These are phyloP conservation scores for Erigeron canadensis DNA, from an alignment of 129 eudicot genomes.

Conservation along the genomic window DNA sequence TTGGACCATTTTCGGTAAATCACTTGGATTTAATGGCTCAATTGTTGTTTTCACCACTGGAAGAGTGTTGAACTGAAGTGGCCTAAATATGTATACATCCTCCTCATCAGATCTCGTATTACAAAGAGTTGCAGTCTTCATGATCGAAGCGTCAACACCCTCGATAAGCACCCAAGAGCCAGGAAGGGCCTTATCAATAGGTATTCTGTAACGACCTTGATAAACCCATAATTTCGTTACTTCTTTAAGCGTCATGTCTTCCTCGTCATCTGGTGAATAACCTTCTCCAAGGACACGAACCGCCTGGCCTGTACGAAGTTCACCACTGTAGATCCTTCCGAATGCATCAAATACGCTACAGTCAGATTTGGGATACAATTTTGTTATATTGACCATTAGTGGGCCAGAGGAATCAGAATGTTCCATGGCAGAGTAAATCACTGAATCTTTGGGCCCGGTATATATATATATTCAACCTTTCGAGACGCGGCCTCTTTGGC, in stretches of 20 bases:
- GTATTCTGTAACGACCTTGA: conserved; percentile 95
- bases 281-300: conserved; percentile 97
- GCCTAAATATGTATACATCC: conserved; percentile 82
- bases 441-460: conserved; percentile 77
- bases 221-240: conserved; percentile 94
- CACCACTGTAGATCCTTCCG: conserved; percentile 98
- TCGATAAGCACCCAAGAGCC: conserved; percentile 99
- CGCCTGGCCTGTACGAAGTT: conserved; percentile 74
- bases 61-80: conserved; percentile 92
- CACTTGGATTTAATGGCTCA: conserved; percentile 95
- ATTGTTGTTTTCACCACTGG: conserved; percentile 99
- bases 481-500: conserved; percentile 76
- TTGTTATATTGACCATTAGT: conserved; percentile 89
- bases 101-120: conserved; percentile 71
- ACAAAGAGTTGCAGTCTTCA: conserved; percentile 98
- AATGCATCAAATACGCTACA: conserved; percentile 99
- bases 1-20: conserved; percentile 96
- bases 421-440: conserved; percentile 67
- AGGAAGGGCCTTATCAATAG: conserved; percentile 89
- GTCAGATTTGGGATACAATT: conserved; percentile 89
- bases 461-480: conserved; percentile 83
- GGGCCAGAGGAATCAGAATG: conserved; percentile 85
- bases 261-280: conserved; percentile 98
- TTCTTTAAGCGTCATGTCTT: conserved; percentile 97
- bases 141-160: conserved; percentile 99